These are phyloP conservation scores for Setaria italica DNA, from an alignment of 202 grass and related monocot genomes.

Conservation along the genomic window DNA sequence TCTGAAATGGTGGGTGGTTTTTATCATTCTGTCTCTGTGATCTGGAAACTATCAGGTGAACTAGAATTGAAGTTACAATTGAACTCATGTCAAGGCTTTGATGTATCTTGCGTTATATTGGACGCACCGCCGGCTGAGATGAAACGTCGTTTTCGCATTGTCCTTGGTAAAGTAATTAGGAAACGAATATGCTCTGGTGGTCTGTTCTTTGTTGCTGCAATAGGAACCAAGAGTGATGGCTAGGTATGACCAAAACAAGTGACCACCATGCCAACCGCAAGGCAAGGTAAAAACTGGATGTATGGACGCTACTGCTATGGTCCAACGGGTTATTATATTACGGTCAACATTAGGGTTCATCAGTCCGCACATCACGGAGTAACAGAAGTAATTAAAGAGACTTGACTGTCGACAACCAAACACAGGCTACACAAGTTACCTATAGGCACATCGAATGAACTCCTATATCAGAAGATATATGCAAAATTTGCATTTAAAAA, in stretches of 20 bases:
- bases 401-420: neutral
- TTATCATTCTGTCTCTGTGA: neutral
- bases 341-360: conserved; percentile 10
- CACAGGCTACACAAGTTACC: neutral
- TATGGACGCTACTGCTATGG: neutral
- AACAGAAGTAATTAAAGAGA: neutral
- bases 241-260: conserved; percentile 31
- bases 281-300: neutral
- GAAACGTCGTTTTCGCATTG: conserved; percentile 43
- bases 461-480: neutral
- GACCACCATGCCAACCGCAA: neutral
- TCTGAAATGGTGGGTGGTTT: conserved; percentile 39
- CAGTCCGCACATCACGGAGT: neutral
- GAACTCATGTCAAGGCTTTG: conserved; percentile 15
- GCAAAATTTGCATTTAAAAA: no score
- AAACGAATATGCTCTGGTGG: conserved; percentile 1
- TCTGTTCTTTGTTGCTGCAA: neutral
- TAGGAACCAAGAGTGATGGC: conserved; percentile 19
- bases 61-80: conserved; percentile 1
- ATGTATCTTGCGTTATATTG: neutral
- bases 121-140: conserved; percentile 19
- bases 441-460: neutral
- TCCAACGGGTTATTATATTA: neutral
- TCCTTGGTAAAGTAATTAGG: conserved; percentile 30
- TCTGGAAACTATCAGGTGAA: neutral